Evolutionary conservation across 2,329 filamentous ascomycete species (phyloP), one percentile per base, ranked within the genome.

Genomic region (Ascocoryne sarcoides): DNA sequence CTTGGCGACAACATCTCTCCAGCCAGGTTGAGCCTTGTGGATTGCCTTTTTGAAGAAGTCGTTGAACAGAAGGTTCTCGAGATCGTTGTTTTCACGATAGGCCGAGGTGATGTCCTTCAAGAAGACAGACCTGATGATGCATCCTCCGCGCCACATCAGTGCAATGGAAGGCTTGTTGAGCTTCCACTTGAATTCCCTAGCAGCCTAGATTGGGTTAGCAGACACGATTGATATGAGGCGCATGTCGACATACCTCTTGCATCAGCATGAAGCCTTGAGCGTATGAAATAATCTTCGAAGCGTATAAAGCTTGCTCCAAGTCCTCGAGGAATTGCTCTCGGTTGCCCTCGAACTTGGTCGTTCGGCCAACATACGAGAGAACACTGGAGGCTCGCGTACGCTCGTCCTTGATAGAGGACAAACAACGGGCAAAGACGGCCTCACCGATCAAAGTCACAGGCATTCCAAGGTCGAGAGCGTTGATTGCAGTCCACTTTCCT

Each of bases 41-140:
- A 98, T 98, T 59, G 92, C 92, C 73, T 92, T 86, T 78, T 94
- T 95, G 84, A 98, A 98, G 82, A 98, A 98, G 65, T 94, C 85
- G 66, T 95, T 87, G 68, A 96, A 98, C 57, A 98, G 79, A 57
- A 98, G 73, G 78, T 98, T 98, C 81, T 95, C 84, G 52, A 98
- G 84, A 53, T 95, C 84, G 53, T 87, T 84, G 75, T 95, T 81
- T 56, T 77, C 80, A 70, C 90, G 90, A 80, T 95, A 98, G 39
- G 92, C 92, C 53, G 82, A 82, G 58, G 92, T 98, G 71, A 98
- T 98, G 67, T 98, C 90, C 82, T 96, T 96, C 54, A 98, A 74
- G 87, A 98, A 98, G 63, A 98, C 92, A 53, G 92, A 96, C 67
- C 92, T 90, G 72, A 98, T 98, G 60, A 98, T 98, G 79, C 92